Evolutionary conservation across 2,329 filamentous ascomycete species (phyloP).

Genomic region (Leptodontidium sp.): DNA sequence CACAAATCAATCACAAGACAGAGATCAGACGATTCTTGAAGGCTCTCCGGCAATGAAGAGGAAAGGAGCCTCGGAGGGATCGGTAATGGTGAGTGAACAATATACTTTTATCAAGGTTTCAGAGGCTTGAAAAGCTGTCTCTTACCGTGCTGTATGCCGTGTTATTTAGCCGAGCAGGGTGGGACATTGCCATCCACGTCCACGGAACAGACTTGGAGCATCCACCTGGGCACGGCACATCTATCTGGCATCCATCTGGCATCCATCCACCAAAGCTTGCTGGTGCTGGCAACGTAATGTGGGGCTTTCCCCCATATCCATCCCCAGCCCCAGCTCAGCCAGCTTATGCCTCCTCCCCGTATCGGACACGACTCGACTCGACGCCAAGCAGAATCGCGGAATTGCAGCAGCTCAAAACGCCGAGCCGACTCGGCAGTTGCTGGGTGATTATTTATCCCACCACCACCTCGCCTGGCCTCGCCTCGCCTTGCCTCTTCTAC

Average conservation of each 20-base stretch:
- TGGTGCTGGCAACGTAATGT: no score
- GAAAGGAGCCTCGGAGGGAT: constrained; percentile 4
- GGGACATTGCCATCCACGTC: background rate
- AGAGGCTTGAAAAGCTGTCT: background rate
- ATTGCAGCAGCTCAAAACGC: no score
- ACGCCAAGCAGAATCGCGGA: no score
- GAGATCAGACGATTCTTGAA: background rate
- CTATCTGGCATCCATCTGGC: background rate
- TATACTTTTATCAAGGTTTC: background rate
- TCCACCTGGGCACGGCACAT: no score
- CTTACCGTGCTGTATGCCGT: background rate
- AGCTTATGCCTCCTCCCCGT: no score
- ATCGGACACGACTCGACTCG: no score
- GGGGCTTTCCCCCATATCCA: no score
- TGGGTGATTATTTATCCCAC: constrained; percentile 21
- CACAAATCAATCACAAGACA: background rate
- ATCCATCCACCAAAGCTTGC: no score
- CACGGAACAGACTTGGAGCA: no score
- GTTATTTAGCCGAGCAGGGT: background rate
- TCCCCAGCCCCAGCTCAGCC: no score
- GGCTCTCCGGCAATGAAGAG: background rate
- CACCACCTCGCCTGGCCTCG: background rate
- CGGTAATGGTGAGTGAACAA: constrained; percentile 16
- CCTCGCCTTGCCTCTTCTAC: background rate
- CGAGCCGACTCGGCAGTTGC: background rate